Evolutionary conservation across 352 stramenopile species (phyloP).

Genomic region (Globisporangium rhizosaccharum): DNA sequence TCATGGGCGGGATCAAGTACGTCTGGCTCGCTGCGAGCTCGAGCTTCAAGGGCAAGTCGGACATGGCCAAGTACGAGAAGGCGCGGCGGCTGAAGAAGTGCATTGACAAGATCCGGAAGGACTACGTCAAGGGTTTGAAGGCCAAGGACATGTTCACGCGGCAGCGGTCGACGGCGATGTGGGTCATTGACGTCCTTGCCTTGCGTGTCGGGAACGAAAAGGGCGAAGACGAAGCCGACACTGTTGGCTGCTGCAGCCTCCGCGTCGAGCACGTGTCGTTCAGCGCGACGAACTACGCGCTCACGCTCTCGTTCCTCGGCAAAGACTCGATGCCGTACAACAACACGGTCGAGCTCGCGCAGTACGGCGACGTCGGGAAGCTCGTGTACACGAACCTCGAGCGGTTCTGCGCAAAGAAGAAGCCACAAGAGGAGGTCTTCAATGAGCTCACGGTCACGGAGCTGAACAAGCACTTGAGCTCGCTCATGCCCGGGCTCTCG

Average conservation of each 20-base stretch:
- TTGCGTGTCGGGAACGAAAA: constrained; percentile 99
- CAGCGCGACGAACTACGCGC: constrained; percentile 85
- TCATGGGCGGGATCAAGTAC: constrained; percentile 98
- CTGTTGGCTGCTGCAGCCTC: constrained; percentile 98
- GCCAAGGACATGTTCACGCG: constrained; percentile 88
- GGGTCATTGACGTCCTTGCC: constrained; percentile 99
- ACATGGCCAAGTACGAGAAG: constrained; percentile 99
- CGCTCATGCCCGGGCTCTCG: constrained; percentile 97
- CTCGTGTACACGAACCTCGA: constrained; percentile 96
- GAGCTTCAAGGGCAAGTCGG: constrained; percentile 99
- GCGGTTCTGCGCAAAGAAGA: constrained; percentile 95
- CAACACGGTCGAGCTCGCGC: constrained; percentile 95
- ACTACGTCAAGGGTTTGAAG: constrained; percentile 88
- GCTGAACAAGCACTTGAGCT: constrained; percentile 98
- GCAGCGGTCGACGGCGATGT: constrained; percentile 98
- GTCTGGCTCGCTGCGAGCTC: constrained; percentile 97
- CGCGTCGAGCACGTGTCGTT: constrained; percentile 99
- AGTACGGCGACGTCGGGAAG: constrained; percentile 88
- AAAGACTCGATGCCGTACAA: constrained; percentile 99
- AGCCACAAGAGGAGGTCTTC: constrained; percentile 97
- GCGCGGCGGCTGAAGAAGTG: constrained; percentile 96
- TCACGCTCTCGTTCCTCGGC: constrained; percentile 99
- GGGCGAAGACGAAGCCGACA: constrained; percentile 98
- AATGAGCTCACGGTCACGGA: constrained; percentile 93
- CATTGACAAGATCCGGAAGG: constrained; percentile 94